These are phyloP conservation scores for Aspergillus sp. DNA, from an alignment of 2,329 filamentous ascomycete genomes.

Conservation along the genomic window DNA sequence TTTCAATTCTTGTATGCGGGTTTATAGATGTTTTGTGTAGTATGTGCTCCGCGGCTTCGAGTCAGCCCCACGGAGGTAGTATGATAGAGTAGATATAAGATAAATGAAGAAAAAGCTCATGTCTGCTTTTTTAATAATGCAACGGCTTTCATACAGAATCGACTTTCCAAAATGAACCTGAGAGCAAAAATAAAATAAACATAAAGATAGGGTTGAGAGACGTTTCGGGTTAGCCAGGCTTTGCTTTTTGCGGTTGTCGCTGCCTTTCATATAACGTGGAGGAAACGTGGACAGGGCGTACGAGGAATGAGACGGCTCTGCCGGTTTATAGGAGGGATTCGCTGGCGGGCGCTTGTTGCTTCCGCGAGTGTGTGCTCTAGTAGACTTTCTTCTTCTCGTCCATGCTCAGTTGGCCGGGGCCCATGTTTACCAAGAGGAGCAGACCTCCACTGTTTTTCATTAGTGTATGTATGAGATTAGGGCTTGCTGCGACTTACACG, in stretches of 20 bases:
- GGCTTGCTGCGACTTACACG: constrained; percentile 61
- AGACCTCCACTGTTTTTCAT: constrained; percentile 71
- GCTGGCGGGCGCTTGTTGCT: background rate
- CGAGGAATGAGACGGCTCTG: too few species aligned
- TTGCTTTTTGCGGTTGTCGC: background rate
- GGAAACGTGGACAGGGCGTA: background rate
- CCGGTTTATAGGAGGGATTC: background rate
- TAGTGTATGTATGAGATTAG: background rate
- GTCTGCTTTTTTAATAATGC: background rate
- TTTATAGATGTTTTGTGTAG: background rate
- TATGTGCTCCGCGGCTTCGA: background rate
- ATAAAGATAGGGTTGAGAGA: background rate
- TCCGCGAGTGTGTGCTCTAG: constrained; percentile 51
- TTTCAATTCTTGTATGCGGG: background rate
- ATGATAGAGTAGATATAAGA: background rate
- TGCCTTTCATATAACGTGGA: background rate
- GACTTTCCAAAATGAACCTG: background rate
- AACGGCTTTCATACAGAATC: background rate
- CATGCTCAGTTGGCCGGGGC: constrained; percentile 94
- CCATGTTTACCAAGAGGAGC: constrained; percentile 96
- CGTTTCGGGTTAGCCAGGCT: background rate
- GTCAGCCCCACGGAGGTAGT: background rate
- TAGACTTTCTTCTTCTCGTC: constrained; percentile 99
- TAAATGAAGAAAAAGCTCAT: background rate
- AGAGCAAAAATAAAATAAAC: background rate